phyloP scores from a whole-genome alignment of 1,284 basidiomycete species.

The Leccinum olivaceoglutinosum region DNA sequence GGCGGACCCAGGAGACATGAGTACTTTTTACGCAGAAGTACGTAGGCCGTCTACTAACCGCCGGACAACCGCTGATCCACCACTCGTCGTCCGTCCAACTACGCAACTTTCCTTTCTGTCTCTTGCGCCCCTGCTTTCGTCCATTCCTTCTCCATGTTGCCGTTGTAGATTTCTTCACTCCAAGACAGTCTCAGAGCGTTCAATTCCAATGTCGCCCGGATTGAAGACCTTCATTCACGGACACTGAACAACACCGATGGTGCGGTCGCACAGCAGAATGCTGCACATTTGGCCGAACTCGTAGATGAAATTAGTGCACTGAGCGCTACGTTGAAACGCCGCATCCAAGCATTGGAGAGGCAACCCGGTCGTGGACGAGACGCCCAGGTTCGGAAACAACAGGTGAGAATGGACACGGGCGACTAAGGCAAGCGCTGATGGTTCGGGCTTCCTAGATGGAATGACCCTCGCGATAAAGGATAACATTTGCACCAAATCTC shows the following conservation, averaged over 20 bases:
- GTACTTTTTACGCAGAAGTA: constrained; percentile 72
- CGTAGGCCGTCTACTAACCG: constrained; percentile 13
- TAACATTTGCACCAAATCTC: too few relatives aligned
- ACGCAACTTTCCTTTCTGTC: neutral
- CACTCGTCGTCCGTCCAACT: neutral
- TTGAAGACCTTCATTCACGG: constrained; percentile 69
- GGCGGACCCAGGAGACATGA: constrained; percentile 52
- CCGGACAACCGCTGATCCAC: neutral
- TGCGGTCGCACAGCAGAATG: constrained; percentile 54
- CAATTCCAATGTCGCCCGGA: constrained; percentile 65
- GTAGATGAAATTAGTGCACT: constrained; percentile 75
- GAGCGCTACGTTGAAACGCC: constrained; percentile 68
- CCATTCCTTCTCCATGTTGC: neutral
- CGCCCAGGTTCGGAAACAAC: constrained; percentile 77
- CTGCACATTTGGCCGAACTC: constrained; percentile 65
- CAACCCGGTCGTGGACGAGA: constrained; percentile 70
- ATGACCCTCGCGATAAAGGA: neutral
- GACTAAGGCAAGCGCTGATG: neutral
- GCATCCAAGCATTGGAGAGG: constrained; percentile 75
- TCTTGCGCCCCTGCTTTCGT: neutral
- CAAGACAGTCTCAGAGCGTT: constrained; percentile 68
- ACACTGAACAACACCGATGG: constrained; percentile 80
- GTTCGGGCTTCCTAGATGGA: too few relatives aligned
- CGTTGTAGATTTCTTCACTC: constrained; percentile 59
- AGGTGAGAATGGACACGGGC: constrained; percentile 43